A percentile compares a stretch with the other conserved stretches of the same genome.
Conservation (phyloP, 768 basidiomycete genomes). For the Hericium erinaceus region DNA sequence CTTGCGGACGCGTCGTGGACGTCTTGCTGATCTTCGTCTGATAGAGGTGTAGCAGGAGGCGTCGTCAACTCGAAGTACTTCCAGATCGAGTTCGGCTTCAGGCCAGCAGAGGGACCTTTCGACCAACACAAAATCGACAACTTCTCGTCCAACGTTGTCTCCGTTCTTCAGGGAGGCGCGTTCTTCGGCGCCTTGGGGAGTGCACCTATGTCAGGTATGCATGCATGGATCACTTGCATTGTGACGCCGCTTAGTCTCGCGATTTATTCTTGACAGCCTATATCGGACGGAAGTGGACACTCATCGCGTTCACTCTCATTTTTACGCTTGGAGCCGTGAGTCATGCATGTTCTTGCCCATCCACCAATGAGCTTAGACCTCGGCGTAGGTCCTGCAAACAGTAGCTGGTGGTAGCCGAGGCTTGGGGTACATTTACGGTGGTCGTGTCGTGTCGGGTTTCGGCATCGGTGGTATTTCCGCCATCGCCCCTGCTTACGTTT, state of each 20-base stretch:
- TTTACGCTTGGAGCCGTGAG: conserved; percentile 68
- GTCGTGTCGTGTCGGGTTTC: conserved; percentile 70
- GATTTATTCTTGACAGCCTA: conserved; percentile 29
- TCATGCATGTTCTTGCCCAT: conserved; percentile 5
- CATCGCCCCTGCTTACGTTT: conserved; percentile 80
- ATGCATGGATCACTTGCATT: background rate
- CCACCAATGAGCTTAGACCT: background rate
- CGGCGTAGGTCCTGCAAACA: conserved; percentile 56
- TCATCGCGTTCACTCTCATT: conserved; percentile 50
- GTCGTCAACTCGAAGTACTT: conserved; percentile 61
- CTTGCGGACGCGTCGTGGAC: conserved; percentile 1
- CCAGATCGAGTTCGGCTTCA: conserved; percentile 50
- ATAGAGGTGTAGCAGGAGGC: conserved; percentile 59
- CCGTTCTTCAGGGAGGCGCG: conserved; percentile 79
- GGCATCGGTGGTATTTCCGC: conserved; percentile 79
- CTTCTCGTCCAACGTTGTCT: conserved; percentile 78
- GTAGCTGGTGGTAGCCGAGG: conserved; percentile 49
- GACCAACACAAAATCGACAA: conserved; percentile 33
- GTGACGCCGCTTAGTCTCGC: background rate
- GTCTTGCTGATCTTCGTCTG: conserved; percentile 12
- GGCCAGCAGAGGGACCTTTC: conserved; percentile 32
- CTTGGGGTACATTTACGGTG: conserved; percentile 65
- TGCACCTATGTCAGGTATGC: conserved; percentile 58
- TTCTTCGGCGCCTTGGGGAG: conserved; percentile 81
- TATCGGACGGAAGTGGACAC: conserved; percentile 58